Evolutionary conservation across 345 rosid species (phyloP).

Genomic region (Luvunga scandens): DNA sequence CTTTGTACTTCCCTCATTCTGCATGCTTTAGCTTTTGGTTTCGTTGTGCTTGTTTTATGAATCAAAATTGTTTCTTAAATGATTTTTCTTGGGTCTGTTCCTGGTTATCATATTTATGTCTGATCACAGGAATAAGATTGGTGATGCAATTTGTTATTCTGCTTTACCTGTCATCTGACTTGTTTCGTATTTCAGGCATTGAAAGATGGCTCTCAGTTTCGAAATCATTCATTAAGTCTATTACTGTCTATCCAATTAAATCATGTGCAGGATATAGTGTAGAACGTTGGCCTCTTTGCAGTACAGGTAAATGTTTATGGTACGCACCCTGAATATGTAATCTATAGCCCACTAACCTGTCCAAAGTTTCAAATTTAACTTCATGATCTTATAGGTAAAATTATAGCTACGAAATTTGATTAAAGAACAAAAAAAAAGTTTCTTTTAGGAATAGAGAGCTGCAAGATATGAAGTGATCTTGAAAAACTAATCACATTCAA

Average conservation of each 20-base stretch:
- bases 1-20: background rate
- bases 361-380: background rate
- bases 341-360: background rate
- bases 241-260: conserved; percentile 81
- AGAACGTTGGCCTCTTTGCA: conserved; percentile 78
- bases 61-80: background rate
- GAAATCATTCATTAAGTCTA: conserved; percentile 50
- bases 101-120: background rate
- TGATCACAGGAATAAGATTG: background rate
- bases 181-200: conserved; percentile 41
- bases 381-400: background rate
- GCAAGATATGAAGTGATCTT: background rate
- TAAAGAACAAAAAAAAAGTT: background rate
- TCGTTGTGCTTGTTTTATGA: background rate
- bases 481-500: background rate
- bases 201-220: conserved; percentile 26
- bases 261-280: conserved; percentile 88
- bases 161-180: conserved; percentile 16
- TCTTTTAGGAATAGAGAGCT: background rate
- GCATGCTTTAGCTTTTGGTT: background rate
- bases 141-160: background rate
- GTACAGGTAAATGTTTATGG: conserved; percentile 52
- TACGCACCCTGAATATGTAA: conserved; percentile 1
- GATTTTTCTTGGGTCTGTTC: background rate
- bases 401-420: background rate